phyloP scores from a whole-genome alignment of 2,329 filamentous ascomycete genomes.

The Monosporascus sp. region DNA sequence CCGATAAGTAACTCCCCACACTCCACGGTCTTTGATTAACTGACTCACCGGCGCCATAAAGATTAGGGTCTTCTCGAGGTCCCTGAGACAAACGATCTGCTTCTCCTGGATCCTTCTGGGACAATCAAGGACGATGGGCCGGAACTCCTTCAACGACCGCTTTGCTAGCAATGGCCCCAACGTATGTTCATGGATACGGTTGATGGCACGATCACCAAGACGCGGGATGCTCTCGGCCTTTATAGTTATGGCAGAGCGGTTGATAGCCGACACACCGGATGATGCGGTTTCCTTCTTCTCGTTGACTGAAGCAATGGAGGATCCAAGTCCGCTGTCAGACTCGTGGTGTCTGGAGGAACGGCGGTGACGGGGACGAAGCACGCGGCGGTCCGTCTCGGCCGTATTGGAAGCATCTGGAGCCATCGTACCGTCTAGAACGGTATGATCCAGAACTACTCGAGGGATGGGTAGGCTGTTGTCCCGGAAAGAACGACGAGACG shows the following conservation, averaged over 20 bases:
- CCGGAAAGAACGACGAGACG: conserved; percentile 37
- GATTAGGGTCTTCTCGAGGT: conserved; percentile 89
- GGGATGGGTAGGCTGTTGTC: conserved; percentile 57
- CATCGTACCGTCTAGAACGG: conserved; percentile 47
- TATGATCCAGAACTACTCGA: conserved; percentile 51
- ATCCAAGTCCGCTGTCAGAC: conserved; percentile 84
- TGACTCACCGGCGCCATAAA: conserved; percentile 91
- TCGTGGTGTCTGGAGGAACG: conserved; percentile 60
- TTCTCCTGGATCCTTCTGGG: conserved; percentile 75
- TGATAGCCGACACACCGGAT: conserved; percentile 52
- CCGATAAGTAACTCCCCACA: conserved; percentile 63
- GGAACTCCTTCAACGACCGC: conserved; percentile 69
- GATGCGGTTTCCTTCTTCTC: conserved; percentile 43
- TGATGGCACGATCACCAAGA: conserved; percentile 64
- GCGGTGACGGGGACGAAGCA: conserved; percentile 48
- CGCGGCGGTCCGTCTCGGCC: conserved; percentile 38
- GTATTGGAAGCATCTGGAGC: conserved; percentile 26
- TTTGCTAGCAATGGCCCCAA: conserved; percentile 73
- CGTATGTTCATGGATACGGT: conserved; percentile 74
- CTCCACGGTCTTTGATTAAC: conserved; percentile 43
- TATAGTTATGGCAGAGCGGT: conserved; percentile 48
- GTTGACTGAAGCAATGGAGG: conserved; percentile 63
- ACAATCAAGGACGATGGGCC: conserved; percentile 71
- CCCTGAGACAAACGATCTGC: conserved; percentile 84
- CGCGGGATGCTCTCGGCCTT: conserved; percentile 47